Evolutionary conservation across 108 stramenopile species (phyloP).

Genomic region (Stephanodiscus minutulus): DNA sequence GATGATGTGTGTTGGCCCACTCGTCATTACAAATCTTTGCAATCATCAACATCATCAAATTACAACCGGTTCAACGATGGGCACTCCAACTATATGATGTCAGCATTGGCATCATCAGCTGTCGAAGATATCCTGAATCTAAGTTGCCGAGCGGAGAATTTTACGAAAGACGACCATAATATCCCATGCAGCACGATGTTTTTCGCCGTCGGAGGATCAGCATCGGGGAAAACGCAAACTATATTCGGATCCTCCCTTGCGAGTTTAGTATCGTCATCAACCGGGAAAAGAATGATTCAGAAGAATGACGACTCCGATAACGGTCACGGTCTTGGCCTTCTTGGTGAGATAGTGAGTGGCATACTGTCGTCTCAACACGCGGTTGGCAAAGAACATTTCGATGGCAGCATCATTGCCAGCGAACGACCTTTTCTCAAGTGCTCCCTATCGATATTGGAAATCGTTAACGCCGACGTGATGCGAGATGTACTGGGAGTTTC

Average conservation of each 20-base stretch:
- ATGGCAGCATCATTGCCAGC: not conserved
- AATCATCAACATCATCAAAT: not conserved
- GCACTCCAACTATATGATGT: constrained; percentile 16
- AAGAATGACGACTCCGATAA: not conserved
- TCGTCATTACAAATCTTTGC: not conserved
- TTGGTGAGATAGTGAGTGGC: constrained; percentile 25
- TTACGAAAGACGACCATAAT: not conserved
- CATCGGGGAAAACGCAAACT: constrained; percentile 29
- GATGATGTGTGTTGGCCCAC: constrained; percentile 45
- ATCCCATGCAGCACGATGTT: constrained; percentile 23
- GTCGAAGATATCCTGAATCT: constrained; percentile 11
- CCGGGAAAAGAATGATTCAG: not conserved
- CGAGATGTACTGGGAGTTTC: constrained; percentile 48
- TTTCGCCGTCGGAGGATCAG: constrained; percentile 34
- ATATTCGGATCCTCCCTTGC: constrained; percentile 34
- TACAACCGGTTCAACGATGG: not conserved
- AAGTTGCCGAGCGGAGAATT: not conserved
- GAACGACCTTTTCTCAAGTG: constrained; percentile 1
- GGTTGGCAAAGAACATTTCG: not conserved
- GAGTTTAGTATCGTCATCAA: constrained; percentile 5
- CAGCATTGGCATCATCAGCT: constrained; percentile 37
- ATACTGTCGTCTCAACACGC: constrained; percentile 11
- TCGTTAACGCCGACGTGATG: constrained; percentile 55
- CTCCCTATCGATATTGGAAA: constrained; percentile 50
- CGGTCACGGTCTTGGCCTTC: constrained; percentile 16